These are phyloP conservation scores for Schrenkiella parvula DNA, from an alignment of 345 rosid genomes.

Conservation along the genomic window DNA sequence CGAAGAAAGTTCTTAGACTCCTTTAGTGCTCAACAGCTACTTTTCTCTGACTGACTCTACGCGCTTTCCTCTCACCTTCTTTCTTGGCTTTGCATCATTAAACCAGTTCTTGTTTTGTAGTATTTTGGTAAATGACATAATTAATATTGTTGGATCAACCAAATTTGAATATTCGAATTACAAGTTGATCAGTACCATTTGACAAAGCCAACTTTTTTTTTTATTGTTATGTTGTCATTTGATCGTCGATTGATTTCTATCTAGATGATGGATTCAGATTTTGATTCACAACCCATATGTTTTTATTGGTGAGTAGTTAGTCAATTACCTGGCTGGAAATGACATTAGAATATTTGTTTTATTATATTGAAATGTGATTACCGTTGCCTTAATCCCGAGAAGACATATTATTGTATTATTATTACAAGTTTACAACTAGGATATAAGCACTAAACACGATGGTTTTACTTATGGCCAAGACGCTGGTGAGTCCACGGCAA, in stretches of 20 bases:
- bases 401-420: neutral
- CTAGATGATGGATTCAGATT: no score
- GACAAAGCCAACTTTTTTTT: neutral
- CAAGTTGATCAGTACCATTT: neutral
- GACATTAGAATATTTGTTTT: neutral
- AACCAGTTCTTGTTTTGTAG: neutral
- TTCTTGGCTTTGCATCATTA: constrained; percentile 4
- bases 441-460: neutral
- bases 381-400: neutral
- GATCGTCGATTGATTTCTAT: neutral
- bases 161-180: neutral
- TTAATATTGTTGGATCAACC: neutral
- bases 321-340: neutral
- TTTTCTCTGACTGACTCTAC: neutral
- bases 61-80: constrained; percentile 20
- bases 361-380: neutral
- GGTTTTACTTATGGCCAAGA: neutral
- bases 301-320: no score
- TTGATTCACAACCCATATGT: neutral
- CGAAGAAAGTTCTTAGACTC: constrained; percentile 16
- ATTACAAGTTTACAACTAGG: neutral
- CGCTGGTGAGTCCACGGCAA: neutral
- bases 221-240: neutral
- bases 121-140: neutral
- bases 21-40: constrained; percentile 25